A percentile compares a stretch with the other conserved stretches of the same genome.
Evolutionary conservation across 2,329 filamentous ascomycete genomes (phyloP).

Genomic region (Trichocomaceae sp.): DNA sequence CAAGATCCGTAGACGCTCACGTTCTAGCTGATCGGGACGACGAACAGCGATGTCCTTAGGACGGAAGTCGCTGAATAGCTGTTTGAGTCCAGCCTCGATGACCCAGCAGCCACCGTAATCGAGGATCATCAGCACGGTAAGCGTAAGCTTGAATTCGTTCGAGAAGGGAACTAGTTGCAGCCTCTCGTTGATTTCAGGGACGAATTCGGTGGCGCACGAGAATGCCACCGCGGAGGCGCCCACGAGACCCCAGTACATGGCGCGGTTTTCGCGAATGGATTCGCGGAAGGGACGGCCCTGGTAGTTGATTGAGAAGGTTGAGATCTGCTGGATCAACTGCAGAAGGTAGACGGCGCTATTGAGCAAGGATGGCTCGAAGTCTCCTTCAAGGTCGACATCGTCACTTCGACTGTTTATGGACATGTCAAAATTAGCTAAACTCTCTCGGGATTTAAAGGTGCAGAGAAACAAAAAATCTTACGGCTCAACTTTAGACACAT

Average conservation of each 20-base stretch:
- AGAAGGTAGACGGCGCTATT: slow-evolving; percentile 96
- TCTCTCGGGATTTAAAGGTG: no score
- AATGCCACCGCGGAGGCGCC: slow-evolving; percentile 87
- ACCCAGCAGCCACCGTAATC: slow-evolving; percentile 84
- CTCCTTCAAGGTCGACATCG: slow-evolving; percentile 83
- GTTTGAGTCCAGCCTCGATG: slow-evolving; percentile 82
- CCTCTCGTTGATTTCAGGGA: slow-evolving; percentile 90
- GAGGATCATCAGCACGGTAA: slow-evolving; percentile 76
- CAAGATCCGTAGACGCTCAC: slow-evolving; percentile 64
- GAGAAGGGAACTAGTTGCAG: slow-evolving; percentile 89
- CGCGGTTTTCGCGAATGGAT: slow-evolving; percentile 87
- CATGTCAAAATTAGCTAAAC: slow-evolving; percentile 20
- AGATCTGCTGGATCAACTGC: slow-evolving; percentile 97
- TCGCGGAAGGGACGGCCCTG: slow-evolving; percentile 97
- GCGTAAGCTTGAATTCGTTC: slow-evolving; percentile 77
- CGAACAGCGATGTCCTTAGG: slow-evolving; percentile 89
- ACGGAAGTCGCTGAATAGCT: slow-evolving; percentile 78
- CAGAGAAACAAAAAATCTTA: slow-evolving; percentile 44
- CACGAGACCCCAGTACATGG: slow-evolving; percentile 96
- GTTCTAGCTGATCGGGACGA: slow-evolving; percentile 74
- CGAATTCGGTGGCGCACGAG: slow-evolving; percentile 86
- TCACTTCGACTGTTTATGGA: slow-evolving; percentile 41
- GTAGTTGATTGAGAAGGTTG: slow-evolving; percentile 98
- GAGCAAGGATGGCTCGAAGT: slow-evolving; percentile 86
- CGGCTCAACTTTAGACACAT: slow-evolving; percentile 80